Conservation (phyloP, 495 filamentous ascomycete genomes). For the Aspergillus saccharolyticus region DNA sequence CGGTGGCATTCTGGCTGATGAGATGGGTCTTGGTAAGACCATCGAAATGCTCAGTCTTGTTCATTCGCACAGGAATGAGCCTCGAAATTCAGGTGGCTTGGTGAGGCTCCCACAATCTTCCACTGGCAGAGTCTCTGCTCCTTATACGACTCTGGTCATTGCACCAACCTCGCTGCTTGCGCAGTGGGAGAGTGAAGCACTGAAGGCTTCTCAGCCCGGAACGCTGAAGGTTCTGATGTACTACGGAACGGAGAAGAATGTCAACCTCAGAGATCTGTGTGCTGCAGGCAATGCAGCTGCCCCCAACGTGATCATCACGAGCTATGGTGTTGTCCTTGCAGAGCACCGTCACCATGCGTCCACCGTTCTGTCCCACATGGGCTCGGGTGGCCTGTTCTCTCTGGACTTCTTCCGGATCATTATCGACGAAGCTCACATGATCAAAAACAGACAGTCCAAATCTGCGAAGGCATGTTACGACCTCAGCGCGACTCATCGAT, state of each 20-base stretch:
- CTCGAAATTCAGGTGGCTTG: constrained; percentile 53
- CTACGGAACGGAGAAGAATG: constrained; percentile 79
- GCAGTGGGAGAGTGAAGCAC: constrained; percentile 94
- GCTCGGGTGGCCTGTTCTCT: constrained; percentile 76
- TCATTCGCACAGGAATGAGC: constrained; percentile 65
- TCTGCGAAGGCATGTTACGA: constrained; percentile 92
- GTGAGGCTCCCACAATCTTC: constrained; percentile 54
- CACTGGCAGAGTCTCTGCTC: constrained; percentile 57
- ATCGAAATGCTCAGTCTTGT: constrained; percentile 96
- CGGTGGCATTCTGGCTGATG: constrained; percentile 90
- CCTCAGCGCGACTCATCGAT: constrained; percentile 76
- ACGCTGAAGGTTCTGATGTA: constrained; percentile 82
- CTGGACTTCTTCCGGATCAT: constrained; percentile 91
- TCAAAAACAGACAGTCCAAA: constrained; percentile 88
- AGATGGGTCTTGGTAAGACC: constrained; percentile 88
- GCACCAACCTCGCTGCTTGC: constrained; percentile 91
- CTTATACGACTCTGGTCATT: constrained; percentile 88
- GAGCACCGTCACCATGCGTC: constrained; percentile 68
- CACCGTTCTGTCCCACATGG: constrained; percentile 47
- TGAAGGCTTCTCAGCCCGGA: constrained; percentile 77
- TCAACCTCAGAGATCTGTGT: constrained; percentile 72
- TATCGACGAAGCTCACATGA: constrained; percentile 88
- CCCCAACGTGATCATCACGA: constrained; percentile 91
- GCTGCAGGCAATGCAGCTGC: constrained; percentile 69
- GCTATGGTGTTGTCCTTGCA: constrained; percentile 85